Evolutionary conservation across 768 basidiomycete species (phyloP).

Genomic region (Termitomyces sp.): DNA sequence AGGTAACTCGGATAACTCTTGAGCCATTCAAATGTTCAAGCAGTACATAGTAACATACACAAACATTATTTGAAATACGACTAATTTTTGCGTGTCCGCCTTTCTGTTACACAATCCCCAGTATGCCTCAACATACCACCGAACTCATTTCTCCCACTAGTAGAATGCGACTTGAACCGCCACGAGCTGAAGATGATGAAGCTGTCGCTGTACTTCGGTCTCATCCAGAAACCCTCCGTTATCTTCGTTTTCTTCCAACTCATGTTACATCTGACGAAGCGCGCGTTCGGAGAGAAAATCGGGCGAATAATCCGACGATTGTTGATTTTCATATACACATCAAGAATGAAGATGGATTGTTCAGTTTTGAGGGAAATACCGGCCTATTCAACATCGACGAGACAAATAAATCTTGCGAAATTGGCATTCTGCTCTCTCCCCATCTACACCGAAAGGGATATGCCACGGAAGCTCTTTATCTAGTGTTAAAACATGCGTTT

Average conservation of each 20-base stretch:
- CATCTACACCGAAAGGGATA: constrained; percentile 30
- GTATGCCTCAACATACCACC: constrained; percentile 24
- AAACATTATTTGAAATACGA: background rate
- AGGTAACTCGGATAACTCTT: background rate
- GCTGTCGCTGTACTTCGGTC: constrained; percentile 27
- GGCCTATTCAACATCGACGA: constrained; percentile 34
- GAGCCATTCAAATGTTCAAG: background rate
- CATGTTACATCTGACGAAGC: constrained; percentile 28
- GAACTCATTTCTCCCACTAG: constrained; percentile 26
- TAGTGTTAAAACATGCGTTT: constrained; percentile 32
- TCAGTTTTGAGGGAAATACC: constrained; percentile 28
- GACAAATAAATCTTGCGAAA: constrained; percentile 29
- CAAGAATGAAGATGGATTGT: constrained; percentile 18
- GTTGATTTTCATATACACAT: constrained; percentile 33
- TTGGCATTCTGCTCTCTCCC: constrained; percentile 33
- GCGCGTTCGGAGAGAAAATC: constrained; percentile 25
- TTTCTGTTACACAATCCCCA: background rate
- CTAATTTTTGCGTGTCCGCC: background rate
- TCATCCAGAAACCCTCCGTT: constrained; percentile 31
- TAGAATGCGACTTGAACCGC: constrained; percentile 28
- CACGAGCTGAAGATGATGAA: constrained; percentile 28
- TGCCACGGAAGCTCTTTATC: constrained; percentile 39
- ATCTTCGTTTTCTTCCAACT: constrained; percentile 33
- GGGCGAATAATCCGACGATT: constrained; percentile 24
- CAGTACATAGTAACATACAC: background rate